Conservation (phyloP, 2,329 filamentous ascomycete species). For the Bipolaris zeicola region DNA sequence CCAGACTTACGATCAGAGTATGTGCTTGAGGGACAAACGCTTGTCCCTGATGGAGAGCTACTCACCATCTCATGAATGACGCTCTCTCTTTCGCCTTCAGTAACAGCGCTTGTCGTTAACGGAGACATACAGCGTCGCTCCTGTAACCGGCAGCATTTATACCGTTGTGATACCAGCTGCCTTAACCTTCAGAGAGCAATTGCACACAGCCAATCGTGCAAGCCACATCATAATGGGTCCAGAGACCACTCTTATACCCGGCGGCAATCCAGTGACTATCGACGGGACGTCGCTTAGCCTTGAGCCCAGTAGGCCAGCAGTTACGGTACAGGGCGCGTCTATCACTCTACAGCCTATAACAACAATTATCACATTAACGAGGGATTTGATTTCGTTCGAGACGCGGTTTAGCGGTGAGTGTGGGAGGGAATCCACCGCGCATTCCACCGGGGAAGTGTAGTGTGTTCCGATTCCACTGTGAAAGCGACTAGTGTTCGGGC, state of each 20-base stretch:
- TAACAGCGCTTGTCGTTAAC: conserved; percentile 45
- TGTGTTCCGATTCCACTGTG: conserved; percentile 12
- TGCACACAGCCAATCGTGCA: conserved; percentile 52
- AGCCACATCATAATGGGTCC: conserved; percentile 51
- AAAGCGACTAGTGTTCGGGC: conserved; percentile 8
- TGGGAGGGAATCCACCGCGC: conserved; percentile 5
- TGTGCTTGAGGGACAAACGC: conserved; percentile 37
- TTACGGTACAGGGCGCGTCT: conserved; percentile 26
- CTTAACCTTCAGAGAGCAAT: conserved; percentile 44
- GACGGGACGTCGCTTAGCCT: conserved; percentile 44
- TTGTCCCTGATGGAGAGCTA: conserved; percentile 42
- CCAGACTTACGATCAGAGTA: conserved; percentile 36
- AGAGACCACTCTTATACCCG: conserved; percentile 45
- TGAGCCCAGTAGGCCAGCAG: conserved; percentile 32
- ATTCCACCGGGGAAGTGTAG: neutral
- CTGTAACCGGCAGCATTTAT: conserved; percentile 25
- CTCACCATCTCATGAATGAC: conserved; percentile 46
- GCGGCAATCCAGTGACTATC: conserved; percentile 44
- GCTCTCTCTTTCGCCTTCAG: conserved; percentile 44
- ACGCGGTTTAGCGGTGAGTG: neutral
- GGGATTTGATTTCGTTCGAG: neutral
- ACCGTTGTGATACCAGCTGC: conserved; percentile 35
- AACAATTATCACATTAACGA: conserved; percentile 28
- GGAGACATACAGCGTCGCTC: conserved; percentile 31
- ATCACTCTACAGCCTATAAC: conserved; percentile 21